These are phyloP conservation scores for Aspergillus calidoustus DNA, from an alignment of 2,329 filamentous ascomycete species.

Conservation along the genomic window DNA sequence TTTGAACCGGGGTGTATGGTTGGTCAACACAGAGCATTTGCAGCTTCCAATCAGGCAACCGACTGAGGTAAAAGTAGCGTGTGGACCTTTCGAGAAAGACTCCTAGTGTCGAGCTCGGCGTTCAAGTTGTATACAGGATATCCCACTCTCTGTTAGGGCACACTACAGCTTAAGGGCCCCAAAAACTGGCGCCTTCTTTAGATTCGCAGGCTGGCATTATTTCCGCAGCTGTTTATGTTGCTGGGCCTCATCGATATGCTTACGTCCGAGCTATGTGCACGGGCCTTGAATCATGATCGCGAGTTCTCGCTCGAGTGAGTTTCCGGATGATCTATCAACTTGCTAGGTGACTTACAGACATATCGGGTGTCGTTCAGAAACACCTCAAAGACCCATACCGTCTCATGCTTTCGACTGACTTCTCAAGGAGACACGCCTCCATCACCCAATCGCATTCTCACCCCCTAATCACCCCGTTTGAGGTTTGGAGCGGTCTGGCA, in stretches of 20 bases:
- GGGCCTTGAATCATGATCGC: neutral
- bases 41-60: neutral
- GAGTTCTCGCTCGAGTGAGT: neutral
- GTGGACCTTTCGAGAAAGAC: neutral
- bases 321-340: neutral
- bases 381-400: neutral
- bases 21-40: neutral
- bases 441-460: neutral
- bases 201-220: neutral
- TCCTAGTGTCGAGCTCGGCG: neutral
- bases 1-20: neutral
- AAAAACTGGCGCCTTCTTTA: neutral
- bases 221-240: neutral
- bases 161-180: neutral
- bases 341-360: conserved; percentile 2
- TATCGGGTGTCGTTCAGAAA: neutral
- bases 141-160: neutral
- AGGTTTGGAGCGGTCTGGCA: neutral
- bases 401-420: neutral
- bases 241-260: neutral
- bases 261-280: neutral
- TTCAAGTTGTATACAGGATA: neutral
- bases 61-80: neutral
- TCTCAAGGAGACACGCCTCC: conserved; percentile 8
- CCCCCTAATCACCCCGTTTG: neutral